Evolutionary conservation across 2,329 filamentous ascomycete species (phyloP), one percentile per base, ranked within the genome.

Genomic region (Penicillium nordicum): DNA sequence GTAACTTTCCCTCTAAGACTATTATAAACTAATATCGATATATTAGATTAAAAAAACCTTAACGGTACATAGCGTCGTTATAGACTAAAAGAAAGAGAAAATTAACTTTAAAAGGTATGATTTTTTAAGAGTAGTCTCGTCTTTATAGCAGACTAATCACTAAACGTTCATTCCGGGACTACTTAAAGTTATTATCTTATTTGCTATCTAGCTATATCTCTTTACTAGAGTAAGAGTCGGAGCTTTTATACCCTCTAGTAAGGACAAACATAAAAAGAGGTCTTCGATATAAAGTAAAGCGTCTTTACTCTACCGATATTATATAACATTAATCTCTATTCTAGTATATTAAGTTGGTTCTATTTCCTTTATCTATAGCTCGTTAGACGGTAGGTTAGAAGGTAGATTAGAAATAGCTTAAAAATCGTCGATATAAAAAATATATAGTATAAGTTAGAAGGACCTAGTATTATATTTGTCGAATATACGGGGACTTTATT

Each of bases 161-260:
- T 5, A 51, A 34, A 40, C 1, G 4, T 53, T 53, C 8, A 53
- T 53, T 32, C 50, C 50, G 8, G 36, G 41, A 9, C 14, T 53
- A 18, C 42, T 46, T 27, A 53, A 53, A 32, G 41, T 38, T 11
- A 23, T 46, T 4, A 47, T 53, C 21, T 36, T 40, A 27, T 47
- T 53, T 27, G 36, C 50, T 41, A 43, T 53, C 21, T 8, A 53
- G 29, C 42, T 53, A 5, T 53, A 47, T 23, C 50, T 53, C 44
- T 53, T 53, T 21, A 53, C 43, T 12, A 18, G 50, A 25, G 50
- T 18, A 53, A 53, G 50, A 47, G 23, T 53, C 18, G 50, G 50
- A 46, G 14, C 42, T 46, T 53, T 53, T 14, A 53, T 53, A 21
- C 50, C 50, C 18, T 47, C 50, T 25, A 36, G 23, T 42, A 9